These are phyloP conservation scores for Mortierella sp. DNA, from an alignment of 371 early-diverging fungal genomes.

Conservation along the genomic window DNA sequence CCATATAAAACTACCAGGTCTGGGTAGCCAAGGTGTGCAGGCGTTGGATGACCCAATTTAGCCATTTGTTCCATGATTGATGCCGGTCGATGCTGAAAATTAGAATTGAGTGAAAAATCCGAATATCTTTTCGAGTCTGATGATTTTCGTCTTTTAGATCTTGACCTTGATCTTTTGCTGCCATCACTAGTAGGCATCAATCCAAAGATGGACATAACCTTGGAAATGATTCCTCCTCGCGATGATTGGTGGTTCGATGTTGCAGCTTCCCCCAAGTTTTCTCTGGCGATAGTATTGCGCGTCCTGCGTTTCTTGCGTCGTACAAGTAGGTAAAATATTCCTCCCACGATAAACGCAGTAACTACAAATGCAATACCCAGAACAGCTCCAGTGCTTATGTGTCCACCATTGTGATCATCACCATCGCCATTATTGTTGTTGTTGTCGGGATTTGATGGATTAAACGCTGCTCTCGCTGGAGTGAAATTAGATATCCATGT, in stretches of 20 bases:
- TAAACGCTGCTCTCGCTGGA: neutral
- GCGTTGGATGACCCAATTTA: conserved; percentile 23
- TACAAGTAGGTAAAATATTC: conserved; percentile 29
- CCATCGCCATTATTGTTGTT: neutral
- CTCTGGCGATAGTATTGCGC: conserved; percentile 32
- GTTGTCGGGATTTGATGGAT: neutral
- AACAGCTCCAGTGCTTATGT: conserved; percentile 16
- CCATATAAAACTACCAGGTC: conserved; percentile 33
- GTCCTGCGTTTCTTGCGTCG: conserved; percentile 34
- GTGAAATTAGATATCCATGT: conserved; percentile 28
- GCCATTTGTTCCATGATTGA: conserved; percentile 18
- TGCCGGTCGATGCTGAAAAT: neutral
- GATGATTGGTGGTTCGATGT: conserved; percentile 11
- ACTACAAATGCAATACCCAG: conserved; percentile 34
- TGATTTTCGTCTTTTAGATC: too few relatives aligned
- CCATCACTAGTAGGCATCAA: neutral
- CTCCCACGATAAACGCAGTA: conserved; percentile 21
- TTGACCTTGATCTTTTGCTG: neutral
- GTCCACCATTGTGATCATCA: neutral
- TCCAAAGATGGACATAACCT: neutral
- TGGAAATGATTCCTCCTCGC: conserved; percentile 8
- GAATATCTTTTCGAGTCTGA: conserved; percentile 13
- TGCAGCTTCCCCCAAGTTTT: conserved; percentile 9
- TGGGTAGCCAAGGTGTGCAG: conserved; percentile 32
- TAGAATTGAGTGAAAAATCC: neutral